phyloP scores from a whole-genome alignment of 2,329 filamentous ascomycete species.

The Ophiosphaerella narmari region DNA sequence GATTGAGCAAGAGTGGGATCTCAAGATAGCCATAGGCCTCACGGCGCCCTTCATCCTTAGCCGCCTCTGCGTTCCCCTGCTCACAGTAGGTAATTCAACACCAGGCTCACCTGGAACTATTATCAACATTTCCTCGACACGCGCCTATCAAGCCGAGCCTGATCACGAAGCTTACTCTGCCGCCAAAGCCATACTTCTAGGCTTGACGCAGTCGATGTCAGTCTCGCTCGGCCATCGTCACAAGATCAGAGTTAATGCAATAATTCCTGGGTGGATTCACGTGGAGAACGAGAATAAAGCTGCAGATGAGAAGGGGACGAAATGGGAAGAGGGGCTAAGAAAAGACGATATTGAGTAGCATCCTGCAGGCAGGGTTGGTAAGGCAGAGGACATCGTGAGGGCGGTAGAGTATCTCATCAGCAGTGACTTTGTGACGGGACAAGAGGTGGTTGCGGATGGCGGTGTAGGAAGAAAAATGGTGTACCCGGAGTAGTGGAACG shows the following conservation, averaged over 20 bases:
- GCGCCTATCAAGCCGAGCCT: conserved; percentile 55
- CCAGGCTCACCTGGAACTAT: conserved; percentile 35
- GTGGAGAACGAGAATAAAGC: conserved; percentile 51
- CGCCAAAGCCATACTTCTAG: conserved; percentile 57
- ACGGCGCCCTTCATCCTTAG: conserved; percentile 41
- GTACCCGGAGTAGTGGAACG: conserved; percentile 31
- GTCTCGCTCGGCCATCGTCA: conserved; percentile 51
- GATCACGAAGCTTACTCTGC: conserved; percentile 57
- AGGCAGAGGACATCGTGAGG: conserved; percentile 52
- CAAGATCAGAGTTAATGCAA: conserved; percentile 54
- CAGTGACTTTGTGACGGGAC: conserved; percentile 50
- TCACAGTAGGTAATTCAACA: conserved; percentile 23
- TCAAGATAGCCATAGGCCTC: conserved; percentile 39
- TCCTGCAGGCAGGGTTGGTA: conserved; percentile 56
- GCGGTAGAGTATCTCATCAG: conserved; percentile 50
- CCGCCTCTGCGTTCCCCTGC: conserved; percentile 37
- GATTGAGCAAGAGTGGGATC: conserved; percentile 41
- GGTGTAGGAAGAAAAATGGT: conserved; percentile 55
- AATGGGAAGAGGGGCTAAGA: conserved; percentile 55
- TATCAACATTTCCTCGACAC: conserved; percentile 57
- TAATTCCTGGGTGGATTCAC: conserved; percentile 59
- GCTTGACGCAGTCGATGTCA: conserved; percentile 56
- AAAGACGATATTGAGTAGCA: conserved; percentile 56
- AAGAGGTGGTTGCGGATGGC: conserved; percentile 54
- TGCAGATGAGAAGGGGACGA: conserved; percentile 47